Conservation (phyloP, 768 basidiomycete genomes). For the Tricholoma flavovirens region DNA sequence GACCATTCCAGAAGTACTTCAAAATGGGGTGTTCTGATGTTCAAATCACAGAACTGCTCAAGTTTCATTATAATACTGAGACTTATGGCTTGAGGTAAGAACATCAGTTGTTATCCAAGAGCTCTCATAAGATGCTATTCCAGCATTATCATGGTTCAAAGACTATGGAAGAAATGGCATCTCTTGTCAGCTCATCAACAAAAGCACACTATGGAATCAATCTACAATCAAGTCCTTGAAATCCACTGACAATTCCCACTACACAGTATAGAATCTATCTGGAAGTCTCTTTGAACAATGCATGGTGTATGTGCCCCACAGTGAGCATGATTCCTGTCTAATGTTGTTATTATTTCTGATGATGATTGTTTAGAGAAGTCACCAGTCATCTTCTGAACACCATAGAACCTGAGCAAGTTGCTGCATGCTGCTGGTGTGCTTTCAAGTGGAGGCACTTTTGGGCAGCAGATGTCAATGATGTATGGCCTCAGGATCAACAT, state of each 20-base stretch:
- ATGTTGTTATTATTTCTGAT: neutral
- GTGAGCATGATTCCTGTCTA: neutral
- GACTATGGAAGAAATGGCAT: neutral
- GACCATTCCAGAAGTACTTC: neutral
- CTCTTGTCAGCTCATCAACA: neutral
- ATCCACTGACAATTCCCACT: neutral
- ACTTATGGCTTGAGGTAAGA: neutral
- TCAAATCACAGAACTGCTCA: neutral
- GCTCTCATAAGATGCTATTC: neutral
- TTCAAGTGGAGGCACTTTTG: constrained; percentile 26
- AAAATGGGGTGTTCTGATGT: neutral
- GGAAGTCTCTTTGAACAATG: neutral
- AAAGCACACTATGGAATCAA: neutral
- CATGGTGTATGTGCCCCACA: neutral
- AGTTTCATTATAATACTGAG: neutral
- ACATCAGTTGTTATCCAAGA: neutral
- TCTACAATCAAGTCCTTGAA: neutral
- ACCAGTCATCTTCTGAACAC: neutral
- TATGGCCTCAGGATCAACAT: constrained; percentile 35
- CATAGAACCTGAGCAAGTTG: constrained; percentile 13
- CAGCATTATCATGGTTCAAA: neutral
- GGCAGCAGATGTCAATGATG: constrained; percentile 36
- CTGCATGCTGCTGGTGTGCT: constrained; percentile 5
- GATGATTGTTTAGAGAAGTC: neutral
- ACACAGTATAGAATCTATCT: neutral